A percentile compares a stretch with the other conserved stretches of the same genome.
Conservation (phyloP, 2,329 filamentous ascomycete genomes). For the Zymoseptoria brevis region DNA sequence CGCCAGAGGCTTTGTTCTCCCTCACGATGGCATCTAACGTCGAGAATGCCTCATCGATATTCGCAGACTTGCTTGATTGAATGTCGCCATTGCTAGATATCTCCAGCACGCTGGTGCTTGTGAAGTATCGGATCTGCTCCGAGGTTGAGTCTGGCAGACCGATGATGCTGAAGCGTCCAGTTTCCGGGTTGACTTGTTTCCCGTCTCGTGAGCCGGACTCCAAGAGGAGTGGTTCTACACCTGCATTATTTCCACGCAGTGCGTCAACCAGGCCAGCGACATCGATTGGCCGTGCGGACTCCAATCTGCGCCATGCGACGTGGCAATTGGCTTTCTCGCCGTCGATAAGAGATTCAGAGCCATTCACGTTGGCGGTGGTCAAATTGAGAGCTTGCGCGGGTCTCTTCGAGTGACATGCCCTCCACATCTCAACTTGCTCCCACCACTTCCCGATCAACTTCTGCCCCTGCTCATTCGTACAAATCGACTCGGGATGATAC, state of each 20-base stretch:
- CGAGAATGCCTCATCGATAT: conserved; percentile 32
- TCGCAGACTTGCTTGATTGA: background rate
- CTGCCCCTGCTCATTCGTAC: conserved; percentile 61
- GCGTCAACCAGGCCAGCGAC: conserved; percentile 32
- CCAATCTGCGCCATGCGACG: conserved; percentile 4
- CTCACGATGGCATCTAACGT: conserved; percentile 35
- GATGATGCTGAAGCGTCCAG: conserved; percentile 65
- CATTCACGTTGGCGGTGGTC: background rate
- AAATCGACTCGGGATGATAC: conserved; percentile 85
- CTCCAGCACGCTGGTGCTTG: conserved; percentile 10
- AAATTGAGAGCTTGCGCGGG: background rate
- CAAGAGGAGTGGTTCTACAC: conserved; percentile 35
- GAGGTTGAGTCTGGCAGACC: conserved; percentile 48
- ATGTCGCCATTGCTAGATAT: conserved; percentile 5
- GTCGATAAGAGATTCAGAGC: background rate
- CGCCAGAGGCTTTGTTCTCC: conserved; percentile 27
- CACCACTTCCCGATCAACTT: conserved; percentile 70
- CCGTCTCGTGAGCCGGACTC: conserved; percentile 41
- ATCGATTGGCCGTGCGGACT: conserved; percentile 10
- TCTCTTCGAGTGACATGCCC: background rate
- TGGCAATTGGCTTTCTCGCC: background rate
- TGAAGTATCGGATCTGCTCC: conserved; percentile 19
- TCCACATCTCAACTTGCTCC: conserved; percentile 41
- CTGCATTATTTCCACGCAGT: conserved; percentile 24
- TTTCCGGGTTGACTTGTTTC: conserved; percentile 37